Percentiles rank a stretch among this genome's conserved stretches.
phyloP scores from a whole-genome alignment of 192 early-diverging fungal genomes.

The Chytriomyces sp. region DNA sequence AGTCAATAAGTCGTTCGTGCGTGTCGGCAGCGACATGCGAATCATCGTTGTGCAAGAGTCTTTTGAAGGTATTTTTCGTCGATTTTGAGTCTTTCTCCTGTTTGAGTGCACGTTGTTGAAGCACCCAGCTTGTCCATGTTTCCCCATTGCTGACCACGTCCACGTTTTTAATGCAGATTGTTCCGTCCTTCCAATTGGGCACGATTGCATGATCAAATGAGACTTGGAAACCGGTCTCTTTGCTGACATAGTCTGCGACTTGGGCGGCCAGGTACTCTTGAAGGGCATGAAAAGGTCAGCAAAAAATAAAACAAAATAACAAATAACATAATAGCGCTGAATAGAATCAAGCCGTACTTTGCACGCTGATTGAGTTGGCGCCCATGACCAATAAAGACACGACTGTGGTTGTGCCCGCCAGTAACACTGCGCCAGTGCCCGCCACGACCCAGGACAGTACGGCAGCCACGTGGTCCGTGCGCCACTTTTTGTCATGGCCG shows the following conservation, averaged over 20 bases:
- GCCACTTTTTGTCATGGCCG: constrained; percentile 31
- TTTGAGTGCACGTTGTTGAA: neutral
- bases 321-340: no score
- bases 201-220: constrained; percentile 90
- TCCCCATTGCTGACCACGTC: constrained; percentile 50
- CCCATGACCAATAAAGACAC: constrained; percentile 78
- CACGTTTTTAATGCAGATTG: constrained; percentile 87
- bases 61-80: neutral
- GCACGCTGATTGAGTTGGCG: constrained; percentile 83
- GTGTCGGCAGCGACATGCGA: constrained; percentile 1
- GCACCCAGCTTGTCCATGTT: constrained; percentile 45
- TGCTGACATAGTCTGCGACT: constrained; percentile 80
- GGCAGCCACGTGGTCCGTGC: constrained; percentile 85
- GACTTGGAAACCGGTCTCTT: constrained; percentile 80
- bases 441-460: constrained; percentile 87
- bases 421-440: constrained; percentile 79
- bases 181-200: constrained; percentile 89
- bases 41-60: neutral
- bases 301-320: no score
- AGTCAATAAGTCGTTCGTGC: no score
- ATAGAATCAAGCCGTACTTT: constrained; percentile 51
- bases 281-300: no score
- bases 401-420: constrained; percentile 89
- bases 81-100: no score
- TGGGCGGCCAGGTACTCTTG: constrained; percentile 78